Evolutionary conservation across 495 filamentous ascomycete species (phyloP), one percentile per base, ranked within the genome.

Genomic region (Daldinia decipiens): DNA sequence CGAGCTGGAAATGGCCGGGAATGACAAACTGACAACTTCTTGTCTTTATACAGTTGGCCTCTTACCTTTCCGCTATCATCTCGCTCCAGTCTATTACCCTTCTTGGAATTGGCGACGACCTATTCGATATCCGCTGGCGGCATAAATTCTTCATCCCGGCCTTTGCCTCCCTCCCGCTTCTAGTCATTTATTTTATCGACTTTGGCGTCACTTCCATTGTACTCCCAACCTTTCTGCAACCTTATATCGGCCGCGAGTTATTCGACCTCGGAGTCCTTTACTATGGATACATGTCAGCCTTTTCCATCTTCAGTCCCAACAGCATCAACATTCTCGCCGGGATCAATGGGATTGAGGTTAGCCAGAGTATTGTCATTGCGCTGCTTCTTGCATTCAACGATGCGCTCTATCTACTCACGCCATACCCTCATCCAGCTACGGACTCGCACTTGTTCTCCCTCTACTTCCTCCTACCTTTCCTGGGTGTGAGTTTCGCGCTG

Each of bases 311-410:
- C 81, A 95, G 92, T 72, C 94, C 95, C 5, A 98, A 99, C 79
- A 92, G 93, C 76, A 99, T 99, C 85, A 99, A 99, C 83, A 99
- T 99, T 81, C 82, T 98, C 2, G 95, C 95, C 5, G 95, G 95
- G 9, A 92, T 99, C 74, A 99, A 99, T 79, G 95, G 95, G 11
- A 94, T 99, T 69, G 95, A 99, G 78, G 96, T 98, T 53, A 86
- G 90, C 3, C 95, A 99, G 79, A 97, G 94, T 26, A 85, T 98
- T 29, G 90, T 97, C 63, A 95, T 99, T 74, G 94, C 93, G 19
- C 77, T 89, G 38, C 85, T 98, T 27, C 85, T 99, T 58, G 86
- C 91, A 21, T 79, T 93, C 68, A 98, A 98, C 79, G 95, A 98
- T 78, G 74, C 81, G 32, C 82, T 94, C 31, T 94, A 93, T 69